Percentiles rank a stretch among this genome's conserved stretches.
Evolutionary conservation across 148 eudicot genomes (phyloP).

Genomic region (Fagopyrum tataricum): DNA sequence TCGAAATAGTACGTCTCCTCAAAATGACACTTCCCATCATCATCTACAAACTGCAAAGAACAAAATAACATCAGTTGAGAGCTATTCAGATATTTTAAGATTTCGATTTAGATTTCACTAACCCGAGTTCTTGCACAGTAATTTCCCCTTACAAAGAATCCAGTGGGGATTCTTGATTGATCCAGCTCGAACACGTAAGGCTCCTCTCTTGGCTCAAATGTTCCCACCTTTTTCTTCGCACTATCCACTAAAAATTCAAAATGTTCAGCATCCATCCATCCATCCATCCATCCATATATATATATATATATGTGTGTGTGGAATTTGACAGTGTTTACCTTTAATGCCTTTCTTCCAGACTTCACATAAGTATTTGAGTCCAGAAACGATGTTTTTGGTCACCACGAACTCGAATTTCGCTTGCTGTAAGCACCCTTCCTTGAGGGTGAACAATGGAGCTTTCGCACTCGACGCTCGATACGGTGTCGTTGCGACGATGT

Average conservation of each 20-base stretch:
- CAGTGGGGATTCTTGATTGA: constrained; percentile 30
- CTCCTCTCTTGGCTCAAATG: constrained; percentile 32
- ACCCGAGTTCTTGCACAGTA: constrained; percentile 23
- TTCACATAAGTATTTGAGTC: constrained; percentile 26
- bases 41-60: constrained; percentile 32
- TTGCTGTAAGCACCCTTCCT: constrained; percentile 32
- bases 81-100: no score
- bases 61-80: background rate
- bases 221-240: constrained; percentile 30
- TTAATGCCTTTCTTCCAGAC: constrained; percentile 37
- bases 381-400: constrained; percentile 15
- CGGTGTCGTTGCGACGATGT: constrained; percentile 27
- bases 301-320: no score
- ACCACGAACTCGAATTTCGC: constrained; percentile 25
- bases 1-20: constrained; percentile 38
- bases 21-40: constrained; percentile 35
- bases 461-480: constrained; percentile 25
- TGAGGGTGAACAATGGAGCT: constrained; percentile 29
- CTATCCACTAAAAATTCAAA: constrained; percentile 22
- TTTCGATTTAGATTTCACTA: background rate
- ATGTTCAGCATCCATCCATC: background rate
- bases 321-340: constrained; percentile 15
- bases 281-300: background rate
- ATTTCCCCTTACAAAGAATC: constrained; percentile 35
- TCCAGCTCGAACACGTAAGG: constrained; percentile 31